These are phyloP conservation scores for Massariosphaeria phaeospora DNA, from an alignment of 495 filamentous ascomycete genomes.

Conservation along the genomic window DNA sequence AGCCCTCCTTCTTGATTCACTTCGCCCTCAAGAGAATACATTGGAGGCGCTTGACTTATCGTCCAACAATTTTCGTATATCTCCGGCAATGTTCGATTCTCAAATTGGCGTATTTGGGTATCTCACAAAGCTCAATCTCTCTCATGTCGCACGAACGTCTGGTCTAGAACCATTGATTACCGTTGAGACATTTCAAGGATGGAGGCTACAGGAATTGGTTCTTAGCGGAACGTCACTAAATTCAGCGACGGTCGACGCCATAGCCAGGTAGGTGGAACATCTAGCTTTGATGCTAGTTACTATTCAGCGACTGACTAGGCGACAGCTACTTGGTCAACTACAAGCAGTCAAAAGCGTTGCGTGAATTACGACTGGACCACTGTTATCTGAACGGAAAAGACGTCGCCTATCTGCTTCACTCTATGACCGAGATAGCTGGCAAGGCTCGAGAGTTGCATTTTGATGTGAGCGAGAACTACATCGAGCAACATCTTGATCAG, in stretches of 20 bases:
- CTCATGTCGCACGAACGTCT: slow-evolving; percentile 59
- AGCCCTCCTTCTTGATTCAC: slow-evolving; percentile 52
- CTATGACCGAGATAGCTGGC: slow-evolving; percentile 54
- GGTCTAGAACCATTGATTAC: slow-evolving; percentile 61
- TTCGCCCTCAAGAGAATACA: slow-evolving; percentile 62
- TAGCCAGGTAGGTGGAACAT: slow-evolving; percentile 34
- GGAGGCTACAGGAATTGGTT: slow-evolving; percentile 70
- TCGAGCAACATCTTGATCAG: slow-evolving; percentile 65
- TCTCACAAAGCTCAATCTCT: slow-evolving; percentile 66
- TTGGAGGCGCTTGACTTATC: slow-evolving; percentile 75
- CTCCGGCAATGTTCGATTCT: slow-evolving; percentile 57
- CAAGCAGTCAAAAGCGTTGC: slow-evolving; percentile 59
- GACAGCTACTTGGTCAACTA: slow-evolving; percentile 30
- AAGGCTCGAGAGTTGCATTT: slow-evolving; percentile 65
- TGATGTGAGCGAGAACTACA: slow-evolving; percentile 73
- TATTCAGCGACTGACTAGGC: not conserved
- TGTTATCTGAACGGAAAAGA: slow-evolving; percentile 74
- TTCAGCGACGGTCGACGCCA: slow-evolving; percentile 37
- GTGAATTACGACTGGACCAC: slow-evolving; percentile 67
- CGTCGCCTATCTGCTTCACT: slow-evolving; percentile 71
- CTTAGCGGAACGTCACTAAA: slow-evolving; percentile 63
- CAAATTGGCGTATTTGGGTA: slow-evolving; percentile 64
- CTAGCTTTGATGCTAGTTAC: not conserved
- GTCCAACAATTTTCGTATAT: slow-evolving; percentile 66
- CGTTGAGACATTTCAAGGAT: slow-evolving; percentile 61